These are phyloP conservation scores for Neopestalotiopsis sp. DNA, from an alignment of 2,329 filamentous ascomycete genomes.

Conservation along the genomic window DNA sequence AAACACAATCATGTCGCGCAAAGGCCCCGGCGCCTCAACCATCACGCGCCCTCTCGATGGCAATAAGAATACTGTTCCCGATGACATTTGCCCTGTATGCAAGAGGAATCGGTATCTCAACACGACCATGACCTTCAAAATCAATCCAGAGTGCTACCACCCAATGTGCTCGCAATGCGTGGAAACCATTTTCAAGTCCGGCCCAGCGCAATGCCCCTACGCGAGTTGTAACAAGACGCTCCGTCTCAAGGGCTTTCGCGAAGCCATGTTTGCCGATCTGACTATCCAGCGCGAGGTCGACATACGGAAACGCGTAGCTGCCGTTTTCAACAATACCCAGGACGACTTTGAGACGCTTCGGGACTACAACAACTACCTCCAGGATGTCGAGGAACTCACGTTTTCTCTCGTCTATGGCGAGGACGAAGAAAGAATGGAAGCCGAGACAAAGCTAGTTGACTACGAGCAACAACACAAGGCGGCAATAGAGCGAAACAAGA, in stretches of 20 bases:
- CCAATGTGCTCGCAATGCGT: slow-evolving; percentile 98
- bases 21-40: slow-evolving; percentile 29
- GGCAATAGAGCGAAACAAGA: slow-evolving; percentile 68
- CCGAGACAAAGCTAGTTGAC: slow-evolving; percentile 51
- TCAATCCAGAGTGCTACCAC: slow-evolving; percentile 99
- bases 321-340: slow-evolving; percentile 85
- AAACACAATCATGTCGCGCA: slow-evolving; percentile 43
- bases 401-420: slow-evolving; percentile 82
- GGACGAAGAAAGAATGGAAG: slow-evolving; percentile 63
- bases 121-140: slow-evolving; percentile 89
- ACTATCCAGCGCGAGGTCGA: slow-evolving; percentile 92
- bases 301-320: slow-evolving; percentile 79
- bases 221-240: slow-evolving; percentile 87
- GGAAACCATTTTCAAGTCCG: slow-evolving; percentile 89
- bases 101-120: slow-evolving; percentile 97
- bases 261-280: slow-evolving; percentile 89
- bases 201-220: slow-evolving; percentile 90
- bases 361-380: slow-evolving; percentile 92
- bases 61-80: slow-evolving; percentile 36
- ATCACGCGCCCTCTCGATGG: slow-evolving; percentile 20
- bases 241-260: slow-evolving; percentile 82
- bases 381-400: slow-evolving; percentile 88
- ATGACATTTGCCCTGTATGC: slow-evolving; percentile 94
- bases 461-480: slow-evolving; percentile 78
- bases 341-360: slow-evolving; percentile 87